phyloP scores from a whole-genome alignment of 495 filamentous ascomycete genomes.

The Corynascus novoguineensis region DNA sequence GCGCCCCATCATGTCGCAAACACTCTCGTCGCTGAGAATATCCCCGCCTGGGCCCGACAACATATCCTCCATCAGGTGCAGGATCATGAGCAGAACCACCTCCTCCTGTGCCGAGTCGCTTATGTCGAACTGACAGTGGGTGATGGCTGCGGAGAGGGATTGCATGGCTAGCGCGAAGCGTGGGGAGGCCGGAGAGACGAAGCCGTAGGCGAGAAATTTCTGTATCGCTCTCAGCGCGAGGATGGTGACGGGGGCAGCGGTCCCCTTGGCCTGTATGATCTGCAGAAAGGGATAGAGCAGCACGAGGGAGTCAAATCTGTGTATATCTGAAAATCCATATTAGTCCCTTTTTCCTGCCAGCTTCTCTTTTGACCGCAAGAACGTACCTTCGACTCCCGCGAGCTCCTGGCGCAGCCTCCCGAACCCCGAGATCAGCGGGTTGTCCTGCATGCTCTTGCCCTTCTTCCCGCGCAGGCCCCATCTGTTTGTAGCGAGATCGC shows the following conservation, averaged over 20 bases:
- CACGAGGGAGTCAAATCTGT: slow-evolving; percentile 80
- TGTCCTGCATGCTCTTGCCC: slow-evolving; percentile 97
- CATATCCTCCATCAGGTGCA: slow-evolving; percentile 98
- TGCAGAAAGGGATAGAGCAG: slow-evolving; percentile 94
- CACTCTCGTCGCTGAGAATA: slow-evolving; percentile 88
- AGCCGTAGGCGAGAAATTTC: slow-evolving; percentile 93
- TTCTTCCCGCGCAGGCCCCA: slow-evolving; percentile 97
- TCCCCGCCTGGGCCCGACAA: slow-evolving; percentile 87
- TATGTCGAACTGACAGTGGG: slow-evolving; percentile 95
- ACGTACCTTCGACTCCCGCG: slow-evolving; percentile 76
- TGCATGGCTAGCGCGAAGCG: slow-evolving; percentile 90
- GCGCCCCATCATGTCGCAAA: slow-evolving; percentile 99
- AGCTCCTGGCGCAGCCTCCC: slow-evolving; percentile 83
- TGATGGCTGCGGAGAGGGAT: slow-evolving; percentile 86
- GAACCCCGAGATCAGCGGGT: slow-evolving; percentile 93
- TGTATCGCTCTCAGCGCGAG: slow-evolving; percentile 92
- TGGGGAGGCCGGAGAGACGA: slow-evolving; percentile 76
- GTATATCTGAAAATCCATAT: slow-evolving; percentile 59
- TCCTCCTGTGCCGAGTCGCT: slow-evolving; percentile 93
- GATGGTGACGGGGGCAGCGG: slow-evolving; percentile 91
- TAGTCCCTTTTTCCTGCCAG: slow-evolving; percentile 9
- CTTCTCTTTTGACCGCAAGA: not conserved
- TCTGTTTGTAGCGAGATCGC: slow-evolving; percentile 48
- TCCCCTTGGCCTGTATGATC: slow-evolving; percentile 93
- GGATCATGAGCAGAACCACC: slow-evolving; percentile 84